Evolutionary conservation across 371 early-diverging fungal genomes (phyloP).

Genomic region (Rhizomucor pusillus): DNA sequence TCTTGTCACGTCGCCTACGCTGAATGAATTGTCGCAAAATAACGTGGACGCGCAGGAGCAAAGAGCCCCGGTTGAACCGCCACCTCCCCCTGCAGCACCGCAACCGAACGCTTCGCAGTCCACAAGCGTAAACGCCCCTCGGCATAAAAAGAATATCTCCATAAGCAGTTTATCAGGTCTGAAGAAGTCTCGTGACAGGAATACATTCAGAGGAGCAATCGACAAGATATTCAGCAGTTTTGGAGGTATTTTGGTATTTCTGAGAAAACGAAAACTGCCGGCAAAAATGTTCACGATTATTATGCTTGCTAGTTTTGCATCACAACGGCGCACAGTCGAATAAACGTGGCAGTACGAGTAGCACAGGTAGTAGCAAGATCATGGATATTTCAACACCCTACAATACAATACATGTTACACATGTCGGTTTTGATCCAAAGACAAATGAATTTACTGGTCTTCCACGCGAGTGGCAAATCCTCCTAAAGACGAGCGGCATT

Average conservation of each 20-base stretch:
- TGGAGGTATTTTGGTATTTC: not conserved
- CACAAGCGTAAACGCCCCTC: not conserved
- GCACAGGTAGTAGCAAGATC: not conserved
- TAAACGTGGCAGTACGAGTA: slow-evolving; percentile 1
- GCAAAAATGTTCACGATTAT: too few relatives aligned
- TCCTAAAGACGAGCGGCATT: slow-evolving; percentile 90
- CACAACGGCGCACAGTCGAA: not conserved
- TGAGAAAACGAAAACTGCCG: slow-evolving; percentile 1
- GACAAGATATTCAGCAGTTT: slow-evolving; percentile 38
- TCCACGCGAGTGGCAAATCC: slow-evolving; percentile 90
- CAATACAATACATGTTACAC: slow-evolving; percentile 94
- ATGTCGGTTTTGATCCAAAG: slow-evolving; percentile 86
- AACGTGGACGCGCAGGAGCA: not conserved
- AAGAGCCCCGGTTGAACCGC: not conserved
- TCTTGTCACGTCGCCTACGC: slow-evolving; percentile 11
- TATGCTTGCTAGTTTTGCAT: not conserved
- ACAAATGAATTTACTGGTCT: slow-evolving; percentile 93
- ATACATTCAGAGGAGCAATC: slow-evolving; percentile 54
- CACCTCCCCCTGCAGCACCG: slow-evolving; percentile 4
- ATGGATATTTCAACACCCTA: slow-evolving; percentile 87
- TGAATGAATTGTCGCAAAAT: not conserved
- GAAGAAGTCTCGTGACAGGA: slow-evolving; percentile 21
- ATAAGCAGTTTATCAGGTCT: slow-evolving; percentile 3
- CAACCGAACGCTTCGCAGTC: slow-evolving; percentile 2
- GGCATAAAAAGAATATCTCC: slow-evolving; percentile 3